Percentiles rank a stretch among this genome's conserved stretches.
Evolutionary conservation across 2,329 filamentous ascomycete species (phyloP).

Genomic region (Periconia sp.): DNA sequence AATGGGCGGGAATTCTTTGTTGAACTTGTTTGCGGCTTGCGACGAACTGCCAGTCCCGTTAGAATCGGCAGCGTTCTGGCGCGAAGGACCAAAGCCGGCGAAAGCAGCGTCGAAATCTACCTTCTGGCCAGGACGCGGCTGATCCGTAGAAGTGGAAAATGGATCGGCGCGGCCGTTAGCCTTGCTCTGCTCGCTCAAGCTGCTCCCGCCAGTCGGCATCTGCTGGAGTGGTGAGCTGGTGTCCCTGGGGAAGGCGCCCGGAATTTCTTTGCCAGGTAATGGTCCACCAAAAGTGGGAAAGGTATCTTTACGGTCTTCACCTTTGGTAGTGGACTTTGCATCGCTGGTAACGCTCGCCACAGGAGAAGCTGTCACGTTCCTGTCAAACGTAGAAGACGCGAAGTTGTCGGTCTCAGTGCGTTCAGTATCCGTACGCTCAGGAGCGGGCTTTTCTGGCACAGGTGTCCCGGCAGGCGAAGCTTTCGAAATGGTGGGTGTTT

Average conservation of each 20-base stretch:
- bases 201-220: constrained; percentile 52
- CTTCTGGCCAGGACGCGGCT: constrained; percentile 55
- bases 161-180: constrained; percentile 46
- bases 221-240: constrained; percentile 48
- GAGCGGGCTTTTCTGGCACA: constrained; percentile 51
- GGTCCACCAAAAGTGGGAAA: constrained; percentile 42
- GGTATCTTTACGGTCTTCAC: constrained; percentile 44
- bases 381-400: constrained; percentile 39
- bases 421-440: constrained; percentile 38
- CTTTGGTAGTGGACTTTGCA: constrained; percentile 34
- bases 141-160: constrained; percentile 37
- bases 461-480: constrained; percentile 51
- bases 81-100: constrained; percentile 66
- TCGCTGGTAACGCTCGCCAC: constrained; percentile 45
- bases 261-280: constrained; percentile 37
- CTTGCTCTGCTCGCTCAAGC: constrained; percentile 50
- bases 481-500: constrained; percentile 48
- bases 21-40: constrained; percentile 54
- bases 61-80: constrained; percentile 48
- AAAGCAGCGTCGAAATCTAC: constrained; percentile 86
- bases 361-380: constrained; percentile 42
- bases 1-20: constrained; percentile 89
- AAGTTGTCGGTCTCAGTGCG: constrained; percentile 40
- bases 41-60: constrained; percentile 31
- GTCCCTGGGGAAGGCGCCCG: constrained; percentile 53